Percentiles rank a stretch among this genome's conserved stretches.
phyloP scores from a whole-genome alignment of 208 protist species.

The Acanthamoeba royreba region DNA sequence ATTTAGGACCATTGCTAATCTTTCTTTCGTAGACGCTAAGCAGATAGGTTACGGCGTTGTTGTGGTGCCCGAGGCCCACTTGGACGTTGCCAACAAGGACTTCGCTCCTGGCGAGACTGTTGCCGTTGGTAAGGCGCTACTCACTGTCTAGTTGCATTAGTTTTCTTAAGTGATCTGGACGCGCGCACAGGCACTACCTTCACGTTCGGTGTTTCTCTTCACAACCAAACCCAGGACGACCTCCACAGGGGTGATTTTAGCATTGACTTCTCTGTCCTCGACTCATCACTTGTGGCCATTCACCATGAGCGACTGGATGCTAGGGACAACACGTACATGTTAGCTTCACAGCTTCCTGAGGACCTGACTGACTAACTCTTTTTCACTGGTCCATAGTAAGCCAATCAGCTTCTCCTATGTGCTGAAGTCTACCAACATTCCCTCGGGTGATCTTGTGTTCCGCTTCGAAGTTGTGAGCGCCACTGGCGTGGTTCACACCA shows the following conservation, averaged over 20 bases:
- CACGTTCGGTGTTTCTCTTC: not conserved
- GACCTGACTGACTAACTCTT: not conserved
- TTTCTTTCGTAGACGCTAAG: not conserved
- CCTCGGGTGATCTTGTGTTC: conserved; percentile 8
- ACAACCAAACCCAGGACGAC: not conserved
- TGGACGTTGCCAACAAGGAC: not conserved
- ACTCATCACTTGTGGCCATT: not conserved
- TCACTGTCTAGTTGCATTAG: not conserved
- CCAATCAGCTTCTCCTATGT: not conserved
- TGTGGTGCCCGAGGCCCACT: not conserved
- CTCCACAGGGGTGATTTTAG: not conserved
- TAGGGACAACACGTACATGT: not conserved
- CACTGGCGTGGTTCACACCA: conserved; percentile 36
- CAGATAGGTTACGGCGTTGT: conserved; percentile 8
- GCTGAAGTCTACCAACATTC: not conserved
- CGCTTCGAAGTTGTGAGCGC: not conserved
- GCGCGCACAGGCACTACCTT: not conserved
- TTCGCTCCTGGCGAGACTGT: conserved; percentile 21
- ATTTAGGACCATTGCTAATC: too few species aligned
- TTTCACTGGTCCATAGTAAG: not conserved
- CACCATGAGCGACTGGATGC: not conserved
- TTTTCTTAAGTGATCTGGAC: not conserved
- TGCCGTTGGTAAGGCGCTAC: not conserved
- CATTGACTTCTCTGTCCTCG: conserved; percentile 24
- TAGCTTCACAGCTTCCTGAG: not conserved